Evolutionary conservation across 345 rosid genomes (phyloP).

Genomic region (Theobroma cacao): DNA sequence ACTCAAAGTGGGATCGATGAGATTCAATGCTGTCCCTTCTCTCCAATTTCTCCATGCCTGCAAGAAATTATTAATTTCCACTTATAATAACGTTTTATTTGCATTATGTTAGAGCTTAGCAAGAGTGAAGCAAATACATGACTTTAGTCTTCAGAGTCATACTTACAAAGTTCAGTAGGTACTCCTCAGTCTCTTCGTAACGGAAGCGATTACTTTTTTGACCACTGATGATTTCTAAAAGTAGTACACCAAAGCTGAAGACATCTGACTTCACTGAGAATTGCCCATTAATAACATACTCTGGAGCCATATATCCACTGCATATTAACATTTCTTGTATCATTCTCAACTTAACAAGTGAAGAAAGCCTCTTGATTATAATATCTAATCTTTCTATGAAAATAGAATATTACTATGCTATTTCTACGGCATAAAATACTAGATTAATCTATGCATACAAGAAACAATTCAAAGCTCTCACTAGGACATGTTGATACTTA

Average conservation of each 20-base stretch:
- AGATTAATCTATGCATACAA: not conserved
- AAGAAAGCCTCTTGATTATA: too few species aligned
- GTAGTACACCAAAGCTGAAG: conserved; percentile 54
- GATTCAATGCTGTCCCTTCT: conserved; percentile 26
- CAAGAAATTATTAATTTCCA: not conserved
- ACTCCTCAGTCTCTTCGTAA: conserved; percentile 19
- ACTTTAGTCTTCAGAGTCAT: not conserved
- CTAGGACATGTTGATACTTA: not conserved
- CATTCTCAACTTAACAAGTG: too few species aligned
- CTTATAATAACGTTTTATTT: not conserved
- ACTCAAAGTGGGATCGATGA: conserved; percentile 37
- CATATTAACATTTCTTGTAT: not conserved
- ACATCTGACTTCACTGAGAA: conserved; percentile 56
- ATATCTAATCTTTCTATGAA: too few species aligned
- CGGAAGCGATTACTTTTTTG: conserved; percentile 22
- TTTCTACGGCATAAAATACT: too few species aligned
- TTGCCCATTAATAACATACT: conserved; percentile 44
- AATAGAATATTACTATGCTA: too few species aligned
- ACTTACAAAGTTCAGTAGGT: conserved; percentile 47
- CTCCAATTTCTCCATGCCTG: conserved; percentile 62
- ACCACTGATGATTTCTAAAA: conserved; percentile 60
- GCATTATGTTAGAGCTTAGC: conserved; percentile 6
- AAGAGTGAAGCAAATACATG: not conserved
- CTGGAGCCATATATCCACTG: conserved; percentile 54
- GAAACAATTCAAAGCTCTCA: too few species aligned